Base-by-base conservation (phyloP, 2,329 filamentous ascomycete species). In the Diplodia corticola region DNA sequence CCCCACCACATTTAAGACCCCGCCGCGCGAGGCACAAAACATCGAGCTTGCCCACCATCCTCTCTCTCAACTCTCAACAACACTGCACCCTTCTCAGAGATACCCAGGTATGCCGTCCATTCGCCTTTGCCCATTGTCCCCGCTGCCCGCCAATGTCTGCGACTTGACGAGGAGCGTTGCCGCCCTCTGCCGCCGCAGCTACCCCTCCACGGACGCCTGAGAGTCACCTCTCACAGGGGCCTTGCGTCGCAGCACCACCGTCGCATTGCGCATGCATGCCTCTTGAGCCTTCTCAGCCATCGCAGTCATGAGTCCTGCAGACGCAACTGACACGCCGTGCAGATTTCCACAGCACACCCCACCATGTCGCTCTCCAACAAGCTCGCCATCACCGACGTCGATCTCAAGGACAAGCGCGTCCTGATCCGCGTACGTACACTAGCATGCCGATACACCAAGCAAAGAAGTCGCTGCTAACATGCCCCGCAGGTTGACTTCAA, bases 341-440 rank as follows among this genome's bases (percentile, higher is more conserved):
- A 57, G 54, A 46, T 37, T 13, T 24, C n/a, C 30, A 7, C 37
- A 48, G 35, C 35, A 65, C 35, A 33, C n/a, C 9, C 57, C 65
- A 68, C 49, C 44, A 99, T 99, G 95, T 98, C 95, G 89, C 92
- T 99, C 79, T 91, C 93, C 75, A n/a, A 89, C 88, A 99, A 99
- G 88, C 91, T 99, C 75, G 91, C 93, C 73, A 97, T 99, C 82
- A 91, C 89, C 72, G 94, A 99, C 78, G 89, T 96, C 76, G 93
- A 99, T 82, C 86, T 99, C 82, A 96, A 97, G 88, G 94, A 86
- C 88, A 99, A 99, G 89, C 89, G 93, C 76, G 95, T 98, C 81
- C 87, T 99, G 76, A 97, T 99, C 80, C 91, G 95, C 77, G 95
- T 96, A 86, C 81, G 91, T 84, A 68, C 64, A 51, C 26, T 37